A percentile compares a stretch with the other conserved stretches of the same genome.
These are phyloP conservation scores for Wickerhamiella sergipiensis DNA, from an alignment of 805 yeast genomes.

Conservation along the genomic window DNA sequence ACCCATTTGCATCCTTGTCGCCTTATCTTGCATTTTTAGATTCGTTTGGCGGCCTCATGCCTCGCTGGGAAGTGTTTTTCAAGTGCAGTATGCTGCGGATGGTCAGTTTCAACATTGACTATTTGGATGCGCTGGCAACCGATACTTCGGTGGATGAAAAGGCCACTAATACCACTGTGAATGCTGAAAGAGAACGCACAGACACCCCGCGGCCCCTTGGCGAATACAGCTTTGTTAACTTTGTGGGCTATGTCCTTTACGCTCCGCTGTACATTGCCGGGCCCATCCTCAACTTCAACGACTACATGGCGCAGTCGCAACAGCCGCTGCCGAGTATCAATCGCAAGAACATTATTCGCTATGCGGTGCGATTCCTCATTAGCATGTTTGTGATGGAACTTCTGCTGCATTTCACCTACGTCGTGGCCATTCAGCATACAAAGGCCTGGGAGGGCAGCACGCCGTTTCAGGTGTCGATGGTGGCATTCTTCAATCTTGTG, in stretches of 20 bases:
- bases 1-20: constrained; percentile 34
- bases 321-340: constrained; percentile 45
- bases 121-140: constrained; percentile 18
- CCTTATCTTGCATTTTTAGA: constrained; percentile 42
- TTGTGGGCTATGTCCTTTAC: constrained; percentile 63
- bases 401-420: constrained; percentile 74
- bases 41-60: constrained; percentile 57
- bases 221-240: constrained; percentile 53
- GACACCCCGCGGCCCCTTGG: constrained; percentile 41
- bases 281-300: constrained; percentile 87
- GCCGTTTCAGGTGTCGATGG: constrained; percentile 89
- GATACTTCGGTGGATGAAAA: constrained; percentile 11
- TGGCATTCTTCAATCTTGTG: constrained; percentile 79
- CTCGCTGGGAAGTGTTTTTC: constrained; percentile 92
- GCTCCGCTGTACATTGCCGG: constrained; percentile 92
- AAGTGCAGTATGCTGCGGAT: constrained; percentile 78
- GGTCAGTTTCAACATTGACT: constrained; percentile 75
- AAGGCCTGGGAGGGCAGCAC: constrained; percentile 83
- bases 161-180: constrained; percentile 36
- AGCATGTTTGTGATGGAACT: constrained; percentile 84
- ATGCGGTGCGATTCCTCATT: constrained; percentile 53
- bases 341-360: constrained; percentile 36
- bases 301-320: constrained; percentile 54
- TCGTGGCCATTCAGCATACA: constrained; percentile 81
- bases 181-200: constrained; percentile 18